Conservation (phyloP, 202 grass and related monocot genomes). For the Hordeum pubiflorum region DNA sequence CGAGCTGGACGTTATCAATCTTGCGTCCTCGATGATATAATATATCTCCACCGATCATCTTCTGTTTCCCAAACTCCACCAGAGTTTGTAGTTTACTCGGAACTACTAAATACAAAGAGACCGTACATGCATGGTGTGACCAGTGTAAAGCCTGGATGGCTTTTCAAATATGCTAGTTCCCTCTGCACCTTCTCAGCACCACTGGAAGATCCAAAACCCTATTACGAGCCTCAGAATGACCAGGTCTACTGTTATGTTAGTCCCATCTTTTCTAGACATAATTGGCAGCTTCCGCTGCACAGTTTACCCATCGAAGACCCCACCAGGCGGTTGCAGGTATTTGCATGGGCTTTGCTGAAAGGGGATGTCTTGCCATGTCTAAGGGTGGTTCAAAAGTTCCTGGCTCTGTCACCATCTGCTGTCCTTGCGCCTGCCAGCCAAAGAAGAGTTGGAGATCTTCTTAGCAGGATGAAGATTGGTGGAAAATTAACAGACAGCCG, state of each 20-base stretch:
- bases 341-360: neutral
- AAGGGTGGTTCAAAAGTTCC: neutral
- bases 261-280: neutral
- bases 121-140: conserved; percentile 57
- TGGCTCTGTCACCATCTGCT: neutral
- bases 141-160: conserved; percentile 65
- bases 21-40: conserved; percentile 30
- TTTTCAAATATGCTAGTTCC: conserved; percentile 80
- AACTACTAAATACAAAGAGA: conserved; percentile 71
- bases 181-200: conserved; percentile 81
- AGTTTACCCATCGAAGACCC: neutral
- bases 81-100: conserved; percentile 72
- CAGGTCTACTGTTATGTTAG: neutral
- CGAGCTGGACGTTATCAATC: conserved; percentile 50
- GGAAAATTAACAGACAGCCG: neutral
- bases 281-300: neutral
- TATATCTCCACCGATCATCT: conserved; percentile 60
- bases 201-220: conserved; percentile 40
- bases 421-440: neutral
- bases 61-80: conserved; percentile 35
- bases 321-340: neutral
- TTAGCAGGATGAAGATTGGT: neutral
- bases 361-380: neutral
- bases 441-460: neutral
- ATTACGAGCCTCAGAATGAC: neutral